These are phyloP conservation scores for Solanum tacnaense DNA, from an alignment of 257 asterid species.

Conservation along the genomic window DNA sequence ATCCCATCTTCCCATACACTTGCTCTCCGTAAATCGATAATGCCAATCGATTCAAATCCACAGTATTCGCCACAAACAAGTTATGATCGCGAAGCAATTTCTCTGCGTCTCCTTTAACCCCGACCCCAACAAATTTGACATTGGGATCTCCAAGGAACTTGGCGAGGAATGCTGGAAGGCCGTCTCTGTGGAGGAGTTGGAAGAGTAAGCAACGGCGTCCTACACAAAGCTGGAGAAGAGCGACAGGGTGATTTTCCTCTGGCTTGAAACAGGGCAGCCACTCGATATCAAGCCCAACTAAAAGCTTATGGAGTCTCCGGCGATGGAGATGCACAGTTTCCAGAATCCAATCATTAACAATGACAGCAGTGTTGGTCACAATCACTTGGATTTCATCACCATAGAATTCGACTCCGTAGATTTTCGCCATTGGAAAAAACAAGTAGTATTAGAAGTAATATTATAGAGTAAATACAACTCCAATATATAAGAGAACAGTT, in stretches of 20 bases:
- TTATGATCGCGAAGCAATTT: conserved; percentile 11
- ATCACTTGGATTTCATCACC: neutral
- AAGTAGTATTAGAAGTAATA: neutral
- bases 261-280: neutral
- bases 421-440: neutral
- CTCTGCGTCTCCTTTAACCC: conserved; percentile 6
- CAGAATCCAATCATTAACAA: neutral
- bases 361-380: neutral
- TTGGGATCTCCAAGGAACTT: neutral
- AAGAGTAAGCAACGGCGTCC: conserved; percentile 1
- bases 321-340: neutral
- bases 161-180: neutral
- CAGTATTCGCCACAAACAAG: neutral
- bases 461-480: neutral
- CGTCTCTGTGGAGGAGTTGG: conserved; percentile 1
- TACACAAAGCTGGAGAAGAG: conserved; percentile 13
- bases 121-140: conserved; percentile 11
- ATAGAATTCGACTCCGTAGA: neutral
- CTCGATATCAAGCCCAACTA: conserved; percentile 15
- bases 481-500: neutral
- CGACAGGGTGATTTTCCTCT: neutral
- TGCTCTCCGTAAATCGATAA: neutral
- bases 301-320: neutral
- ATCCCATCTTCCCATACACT: conserved; percentile 4
- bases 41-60: conserved; percentile 7